phyloP scores from a whole-genome alignment of 2,329 filamentous ascomycete species.

The Gaeumannomyces tritici region DNA sequence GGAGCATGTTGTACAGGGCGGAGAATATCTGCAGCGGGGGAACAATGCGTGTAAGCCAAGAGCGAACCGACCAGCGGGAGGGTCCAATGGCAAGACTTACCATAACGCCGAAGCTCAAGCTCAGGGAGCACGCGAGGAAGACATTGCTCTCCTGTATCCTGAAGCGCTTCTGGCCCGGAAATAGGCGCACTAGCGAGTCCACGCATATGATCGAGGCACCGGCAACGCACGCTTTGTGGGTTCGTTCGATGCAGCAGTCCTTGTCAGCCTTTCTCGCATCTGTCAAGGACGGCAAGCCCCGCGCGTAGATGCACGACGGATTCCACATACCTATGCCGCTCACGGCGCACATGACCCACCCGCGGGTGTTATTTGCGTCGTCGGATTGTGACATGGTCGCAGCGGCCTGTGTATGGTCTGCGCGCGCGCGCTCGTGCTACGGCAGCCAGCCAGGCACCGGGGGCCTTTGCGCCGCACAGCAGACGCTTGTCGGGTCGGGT shows the following conservation, averaged over 20 bases:
- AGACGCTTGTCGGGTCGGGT: not conserved
- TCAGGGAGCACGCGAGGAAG: conserved; percentile 81
- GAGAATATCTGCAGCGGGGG: conserved; percentile 65
- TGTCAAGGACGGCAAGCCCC: not conserved
- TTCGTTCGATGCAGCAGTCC: not conserved
- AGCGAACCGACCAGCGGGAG: not conserved
- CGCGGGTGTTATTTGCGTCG: conserved; percentile 72
- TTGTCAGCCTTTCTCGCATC: not conserved
- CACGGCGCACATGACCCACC: conserved; percentile 87
- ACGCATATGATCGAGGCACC: conserved; percentile 82
- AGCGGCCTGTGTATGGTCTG: not conserved
- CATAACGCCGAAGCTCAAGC: conserved; percentile 94
- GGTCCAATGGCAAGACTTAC: conserved; percentile 40
- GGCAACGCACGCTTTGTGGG: conserved; percentile 49
- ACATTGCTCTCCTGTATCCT: conserved; percentile 80
- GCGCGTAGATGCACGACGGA: not conserved
- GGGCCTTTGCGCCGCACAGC: not conserved
- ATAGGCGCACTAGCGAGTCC: conserved; percentile 63
- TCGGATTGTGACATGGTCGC: conserved; percentile 28
- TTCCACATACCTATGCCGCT: conserved; percentile 56
- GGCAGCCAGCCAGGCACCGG: not conserved
- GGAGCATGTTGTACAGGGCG: conserved; percentile 85
- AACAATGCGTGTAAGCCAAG: not conserved
- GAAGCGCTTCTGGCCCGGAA: conserved; percentile 70
- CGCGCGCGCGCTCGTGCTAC: not conserved